Base-by-base conservation (phyloP, 495 filamentous ascomycete genomes). In the Thermothielavioides terrestris region DNA sequence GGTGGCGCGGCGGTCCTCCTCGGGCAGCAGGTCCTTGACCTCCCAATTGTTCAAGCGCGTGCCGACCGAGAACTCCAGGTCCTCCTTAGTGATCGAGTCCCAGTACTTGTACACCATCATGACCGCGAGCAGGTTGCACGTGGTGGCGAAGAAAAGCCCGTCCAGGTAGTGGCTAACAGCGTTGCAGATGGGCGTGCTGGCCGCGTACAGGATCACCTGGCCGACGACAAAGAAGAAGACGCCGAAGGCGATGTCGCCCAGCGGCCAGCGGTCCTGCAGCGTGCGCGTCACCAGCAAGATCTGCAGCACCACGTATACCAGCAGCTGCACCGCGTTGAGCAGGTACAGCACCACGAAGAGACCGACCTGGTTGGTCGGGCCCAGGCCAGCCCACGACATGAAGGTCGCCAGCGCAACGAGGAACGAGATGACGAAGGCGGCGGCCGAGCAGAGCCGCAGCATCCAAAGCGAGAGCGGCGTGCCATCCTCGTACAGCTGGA, bases 81-180 rank as follows among this genome's bases (percentile, higher is more conserved):
- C 92, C 72, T 97, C 92, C 61, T 85, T 89, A 40, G 92, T 99
- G 70, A 99, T 97, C 22, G 91, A 96, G 65, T 99, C 92, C 92
- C 92, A 99, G 75, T 94, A 97, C 89, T 99, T 99, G 77, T 99
- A 99, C 10, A 97, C 84, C 92, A 99, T 99, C 92, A 99, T 99
- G 43, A 97, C 91, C 2, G 83, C 91, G 9, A 97, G 75, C 27
- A 99, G 70, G 62, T 99, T 97, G 71, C 87, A 91, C 54, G 90
- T 83, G 0, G 90, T 94, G 12, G 89, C 86, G 62, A 99, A 92
- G 69, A 99, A 95, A 30, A 97, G 70, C 0, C 91, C 92, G 62
- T 99, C 92, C 40, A 99, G 63, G 57, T 96, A 99, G 64, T 99
- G 92, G 64, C 89, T 85, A 35, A 88, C 84, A 22, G 77, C 77